Evolutionary conservation across 371 early-diverging fungal genomes (phyloP), one percentile per base, ranked within the genome.

Genomic region (Dipsacomyces acuminosporus): DNA sequence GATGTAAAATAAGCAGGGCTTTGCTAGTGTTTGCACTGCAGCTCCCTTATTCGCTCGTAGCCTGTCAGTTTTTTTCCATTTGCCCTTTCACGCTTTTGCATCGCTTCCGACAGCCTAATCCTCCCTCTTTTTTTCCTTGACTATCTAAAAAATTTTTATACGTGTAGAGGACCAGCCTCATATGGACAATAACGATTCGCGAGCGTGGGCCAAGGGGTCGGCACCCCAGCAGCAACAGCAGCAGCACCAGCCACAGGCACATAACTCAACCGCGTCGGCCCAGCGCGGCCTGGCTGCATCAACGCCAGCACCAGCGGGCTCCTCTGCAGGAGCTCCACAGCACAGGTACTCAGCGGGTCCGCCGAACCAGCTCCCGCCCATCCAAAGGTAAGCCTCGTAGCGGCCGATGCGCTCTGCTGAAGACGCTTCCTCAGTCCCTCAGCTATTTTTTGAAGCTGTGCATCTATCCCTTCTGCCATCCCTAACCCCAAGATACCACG

Each of bases 331-430:
- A 41, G 13, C 51, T 17, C 26, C 56, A 13, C 44, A 54, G 22
- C 51, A 59, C 41, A 54, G 70, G 48, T 69, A 59, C 30, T 15
- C 66, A 2, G 42, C 60, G 4, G 51, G 51, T 30, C 51, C 51
- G 18, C 41, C 47, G 1, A 69, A 66, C 53, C 70, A 64, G 45
- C 59, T 69, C n/a, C 66, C 70, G 15, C 70, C 65, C 2, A 69
- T 69, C 18, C 70, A 69, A 48, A 69, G 70, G 70, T 69, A 69
- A 35, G 53, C 26, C n/a, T n/a, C n/a, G n/a, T n/a, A n/a, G n/a
- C n/a, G n/a, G n/a, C n/a, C n/a, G n/a, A n/a, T n/a, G n/a, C n/a
- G n/a, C n/a, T n/a, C n/a, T n/a, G n/a, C n/a, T n/a, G n/a, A n/a
- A n/a, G n/a, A n/a, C n/a, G n/a, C n/a, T n/a, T n/a, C n/a, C n/a